These are phyloP conservation scores for Dovyalis caffra DNA, from an alignment of 345 rosid genomes.

Conservation along the genomic window DNA sequence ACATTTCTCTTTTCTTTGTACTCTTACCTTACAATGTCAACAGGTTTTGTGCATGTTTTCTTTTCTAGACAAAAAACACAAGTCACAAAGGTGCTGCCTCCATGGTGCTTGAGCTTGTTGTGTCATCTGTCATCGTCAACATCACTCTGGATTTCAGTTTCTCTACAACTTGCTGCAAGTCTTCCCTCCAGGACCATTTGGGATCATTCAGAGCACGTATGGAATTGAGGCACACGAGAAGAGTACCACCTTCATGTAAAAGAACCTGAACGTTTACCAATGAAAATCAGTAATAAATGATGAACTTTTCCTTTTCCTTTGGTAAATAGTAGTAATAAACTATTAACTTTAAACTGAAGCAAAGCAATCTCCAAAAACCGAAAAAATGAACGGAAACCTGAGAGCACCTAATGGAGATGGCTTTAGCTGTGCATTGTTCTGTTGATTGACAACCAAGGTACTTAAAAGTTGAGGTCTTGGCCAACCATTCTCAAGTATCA, in stretches of 20 bases:
- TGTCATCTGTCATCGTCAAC: conserved; percentile 13
- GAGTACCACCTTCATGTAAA: conserved; percentile 90
- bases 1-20: not conserved
- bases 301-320: not conserved
- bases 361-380: not conserved
- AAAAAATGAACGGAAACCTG: not conserved
- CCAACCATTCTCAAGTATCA: not conserved
- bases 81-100: conserved; percentile 37
- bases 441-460: not conserved
- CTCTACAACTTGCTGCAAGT: conserved; percentile 39
- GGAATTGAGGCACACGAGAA: conserved; percentile 86
- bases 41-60: not conserved
- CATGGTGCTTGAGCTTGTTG: conserved; percentile 25
- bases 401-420: not conserved
- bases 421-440: not conserved
- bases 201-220: conserved; percentile 80
- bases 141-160: conserved; percentile 35
- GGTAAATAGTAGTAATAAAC: not conserved
- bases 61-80: not conserved
- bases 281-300: not conserved
- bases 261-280: conserved; percentile 58
- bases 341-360: not conserved
- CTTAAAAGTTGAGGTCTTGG: not conserved
- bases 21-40: not conserved
- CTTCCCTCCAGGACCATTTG: conserved; percentile 78